phyloP scores from a whole-genome alignment of 2,329 filamentous ascomycete species.

The Raffaelea albimanens region DNA sequence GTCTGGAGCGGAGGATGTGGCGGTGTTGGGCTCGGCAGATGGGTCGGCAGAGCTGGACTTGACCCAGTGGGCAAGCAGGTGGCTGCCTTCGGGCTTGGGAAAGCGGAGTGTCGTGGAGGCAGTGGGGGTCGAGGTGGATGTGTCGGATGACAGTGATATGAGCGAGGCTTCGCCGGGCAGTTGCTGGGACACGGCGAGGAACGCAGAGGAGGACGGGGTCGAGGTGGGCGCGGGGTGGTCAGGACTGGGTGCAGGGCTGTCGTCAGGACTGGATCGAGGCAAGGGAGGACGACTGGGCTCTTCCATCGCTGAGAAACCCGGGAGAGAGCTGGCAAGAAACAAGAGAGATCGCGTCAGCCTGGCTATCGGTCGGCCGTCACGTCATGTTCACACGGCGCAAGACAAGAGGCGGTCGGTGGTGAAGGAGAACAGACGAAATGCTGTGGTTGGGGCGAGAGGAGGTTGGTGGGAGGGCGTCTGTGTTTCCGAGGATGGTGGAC shows the following conservation, averaged over 20 bases:
- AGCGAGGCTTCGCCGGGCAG: neutral
- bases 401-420: neutral
- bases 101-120: slow-evolving; percentile 35
- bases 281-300: slow-evolving; percentile 10
- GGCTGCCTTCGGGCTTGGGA: slow-evolving; percentile 45
- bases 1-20: neutral
- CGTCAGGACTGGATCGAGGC: neutral
- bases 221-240: neutral
- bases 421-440: neutral
- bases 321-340: neutral
- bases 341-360: slow-evolving; percentile 7
- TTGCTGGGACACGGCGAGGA: too few relatives aligned
- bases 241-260: neutral
- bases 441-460: neutral
- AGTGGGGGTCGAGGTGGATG: neutral
- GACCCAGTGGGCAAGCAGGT: slow-evolving; percentile 49
- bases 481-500: neutral
- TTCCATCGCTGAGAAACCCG: slow-evolving; percentile 10
- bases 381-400: too few relatives aligned
- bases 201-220: neutral
- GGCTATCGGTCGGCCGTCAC: neutral
- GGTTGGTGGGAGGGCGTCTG: neutral
- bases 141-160: neutral
- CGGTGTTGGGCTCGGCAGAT: neutral
- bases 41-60: slow-evolving; percentile 44